Evolutionary conservation across 2,329 filamentous ascomycete genomes (phyloP).

Genomic region (Fusarium cicatricum): DNA sequence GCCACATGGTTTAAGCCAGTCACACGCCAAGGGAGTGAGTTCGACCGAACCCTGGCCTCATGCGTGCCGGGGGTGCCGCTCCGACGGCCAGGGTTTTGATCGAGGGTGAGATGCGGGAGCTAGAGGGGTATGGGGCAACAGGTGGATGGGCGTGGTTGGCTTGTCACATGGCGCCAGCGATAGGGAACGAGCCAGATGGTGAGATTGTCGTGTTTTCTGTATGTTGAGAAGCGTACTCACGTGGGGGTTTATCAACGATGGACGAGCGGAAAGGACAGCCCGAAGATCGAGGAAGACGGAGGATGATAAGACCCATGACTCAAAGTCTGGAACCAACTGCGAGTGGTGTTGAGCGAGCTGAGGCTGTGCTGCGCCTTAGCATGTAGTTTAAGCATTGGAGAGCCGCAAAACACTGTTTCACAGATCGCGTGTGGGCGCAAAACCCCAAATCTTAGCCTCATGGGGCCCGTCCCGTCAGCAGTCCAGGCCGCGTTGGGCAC

Average conservation of each 20-base stretch:
- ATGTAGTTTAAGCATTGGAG: background rate
- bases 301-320: background rate
- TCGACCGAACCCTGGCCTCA: conserved; percentile 5
- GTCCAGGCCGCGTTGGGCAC: background rate
- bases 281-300: conserved; percentile 11
- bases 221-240: background rate
- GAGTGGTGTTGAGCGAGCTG: background rate
- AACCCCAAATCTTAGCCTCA: conserved; percentile 3
- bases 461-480: background rate
- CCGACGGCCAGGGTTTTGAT: conserved; percentile 9
- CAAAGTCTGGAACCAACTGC: background rate
- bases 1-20: conserved; percentile 5
- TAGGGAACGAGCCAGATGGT: background rate
- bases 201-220: background rate
- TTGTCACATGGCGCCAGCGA: background rate
- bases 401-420: background rate
- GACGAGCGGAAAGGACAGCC: conserved; percentile 4
- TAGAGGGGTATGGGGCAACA: background rate
- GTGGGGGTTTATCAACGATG: conserved; percentile 8
- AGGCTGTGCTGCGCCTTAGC: background rate
- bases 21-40: conserved; percentile 6
- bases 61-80: conserved; percentile 11
- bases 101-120: conserved; percentile 6
- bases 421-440: background rate
- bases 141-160: background rate